phyloP scores from a whole-genome alignment of 805 yeast species.

The Metschnikowia hibisci region DNA sequence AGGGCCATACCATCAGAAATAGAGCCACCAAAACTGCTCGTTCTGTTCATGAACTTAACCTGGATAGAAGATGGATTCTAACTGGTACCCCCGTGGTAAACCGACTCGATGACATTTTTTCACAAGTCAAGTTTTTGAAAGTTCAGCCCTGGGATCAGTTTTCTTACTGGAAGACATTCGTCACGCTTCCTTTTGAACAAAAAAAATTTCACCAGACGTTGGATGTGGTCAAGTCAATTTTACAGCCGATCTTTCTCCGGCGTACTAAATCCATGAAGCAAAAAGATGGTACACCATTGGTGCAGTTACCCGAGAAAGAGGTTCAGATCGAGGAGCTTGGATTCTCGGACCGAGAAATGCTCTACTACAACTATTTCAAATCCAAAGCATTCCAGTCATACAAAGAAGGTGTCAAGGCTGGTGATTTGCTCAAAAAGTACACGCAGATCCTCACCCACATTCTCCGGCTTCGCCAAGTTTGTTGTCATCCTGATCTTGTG shows the following conservation, averaged over 20 bases:
- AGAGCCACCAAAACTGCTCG: constrained; percentile 73
- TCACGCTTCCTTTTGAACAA: constrained; percentile 78
- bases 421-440: constrained; percentile 67
- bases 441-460: constrained; percentile 80
- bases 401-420: constrained; percentile 54
- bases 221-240: constrained; percentile 76
- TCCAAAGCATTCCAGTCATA: constrained; percentile 63
- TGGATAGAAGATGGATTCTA: constrained; percentile 73
- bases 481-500: constrained; percentile 77
- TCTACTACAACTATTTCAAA: constrained; percentile 65
- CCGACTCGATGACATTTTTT: constrained; percentile 79
- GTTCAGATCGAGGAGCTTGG: constrained; percentile 63
- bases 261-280: constrained; percentile 84
- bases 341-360: constrained; percentile 62
- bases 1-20: constrained; percentile 86
- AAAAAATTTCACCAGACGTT: constrained; percentile 68
- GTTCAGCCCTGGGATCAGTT: constrained; percentile 90
- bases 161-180: constrained; percentile 81
- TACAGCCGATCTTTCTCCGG: constrained; percentile 78
- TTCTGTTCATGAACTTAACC: constrained; percentile 63
- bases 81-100: constrained; percentile 95
- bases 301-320: constrained; percentile 72
- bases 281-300: constrained; percentile 66
- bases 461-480: constrained; percentile 77
- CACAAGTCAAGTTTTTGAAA: constrained; percentile 67